phyloP scores from a whole-genome alignment of 129 eudicot species.

The Flaveria bidentis region DNA sequence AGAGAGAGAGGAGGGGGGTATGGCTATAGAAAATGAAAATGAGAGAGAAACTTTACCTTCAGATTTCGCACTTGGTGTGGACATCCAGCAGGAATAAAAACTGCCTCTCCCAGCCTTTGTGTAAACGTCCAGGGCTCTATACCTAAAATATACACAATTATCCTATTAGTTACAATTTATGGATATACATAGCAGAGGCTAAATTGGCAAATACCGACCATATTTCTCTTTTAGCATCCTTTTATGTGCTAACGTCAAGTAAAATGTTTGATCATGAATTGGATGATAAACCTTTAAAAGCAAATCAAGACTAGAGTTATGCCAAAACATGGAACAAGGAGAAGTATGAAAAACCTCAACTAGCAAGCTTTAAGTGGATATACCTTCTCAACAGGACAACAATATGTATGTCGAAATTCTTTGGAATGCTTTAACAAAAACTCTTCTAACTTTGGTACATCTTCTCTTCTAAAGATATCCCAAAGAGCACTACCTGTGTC shows the following conservation, averaged over 20 bases:
- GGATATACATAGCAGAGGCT: constrained; percentile 4
- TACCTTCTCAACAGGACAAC: constrained; percentile 86
- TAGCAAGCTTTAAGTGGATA: background rate
- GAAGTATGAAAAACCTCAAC: background rate
- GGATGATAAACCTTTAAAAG: constrained; percentile 73
- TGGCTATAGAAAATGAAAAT: background rate
- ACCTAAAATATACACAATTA: constrained; percentile 41
- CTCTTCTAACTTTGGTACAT: constrained; percentile 62
- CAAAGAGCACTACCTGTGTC: constrained; percentile 74
- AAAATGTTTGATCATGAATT: constrained; percentile 86
- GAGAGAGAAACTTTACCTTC: constrained; percentile 46
- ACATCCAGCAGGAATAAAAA: constrained; percentile 97
- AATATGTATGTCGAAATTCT: constrained; percentile 76
- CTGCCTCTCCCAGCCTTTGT: constrained; percentile 91
- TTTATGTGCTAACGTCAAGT: constrained; percentile 72
- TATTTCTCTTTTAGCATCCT: constrained; percentile 79
- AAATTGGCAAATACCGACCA: constrained; percentile 46
- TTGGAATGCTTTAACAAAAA: constrained; percentile 57
- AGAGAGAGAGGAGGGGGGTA: background rate
- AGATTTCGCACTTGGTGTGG: constrained; percentile 97
- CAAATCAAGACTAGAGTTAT: constrained; percentile 1
- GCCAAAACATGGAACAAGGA: background rate
- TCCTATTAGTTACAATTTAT: constrained; percentile 20
- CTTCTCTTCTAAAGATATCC: constrained; percentile 93
- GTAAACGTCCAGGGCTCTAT: constrained; percentile 91